These are phyloP conservation scores for Phytopythium vexans DNA, from an alignment of 352 stramenopile genomes.

Conservation along the genomic window DNA sequence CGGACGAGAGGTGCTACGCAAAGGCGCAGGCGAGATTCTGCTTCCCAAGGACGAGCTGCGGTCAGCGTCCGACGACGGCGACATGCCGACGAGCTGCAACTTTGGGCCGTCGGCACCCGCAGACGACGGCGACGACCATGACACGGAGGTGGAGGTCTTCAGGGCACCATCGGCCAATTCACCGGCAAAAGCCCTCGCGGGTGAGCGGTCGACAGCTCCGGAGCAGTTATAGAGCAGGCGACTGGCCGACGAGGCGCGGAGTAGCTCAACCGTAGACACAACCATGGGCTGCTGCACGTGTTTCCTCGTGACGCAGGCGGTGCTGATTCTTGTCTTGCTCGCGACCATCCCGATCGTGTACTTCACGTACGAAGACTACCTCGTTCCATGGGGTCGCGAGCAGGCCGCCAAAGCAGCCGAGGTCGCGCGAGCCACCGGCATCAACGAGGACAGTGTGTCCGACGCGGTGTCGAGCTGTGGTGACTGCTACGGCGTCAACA, in stretches of 20 bases:
- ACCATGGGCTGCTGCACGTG: constrained; percentile 16
- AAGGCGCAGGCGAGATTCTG: constrained; percentile 43
- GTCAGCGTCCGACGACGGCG: background rate
- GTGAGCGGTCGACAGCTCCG: too few species aligned
- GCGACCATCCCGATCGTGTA: constrained; percentile 32
- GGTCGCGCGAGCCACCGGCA: constrained; percentile 3
- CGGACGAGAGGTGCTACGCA: constrained; percentile 34
- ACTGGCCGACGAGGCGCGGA: background rate
- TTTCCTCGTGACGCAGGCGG: constrained; percentile 21
- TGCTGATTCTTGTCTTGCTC: constrained; percentile 23
- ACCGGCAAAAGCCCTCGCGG: too few species aligned
- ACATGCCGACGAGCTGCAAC: too few species aligned
- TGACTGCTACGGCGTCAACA: constrained; percentile 42
- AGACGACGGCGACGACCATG: background rate
- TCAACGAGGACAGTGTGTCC: background rate
- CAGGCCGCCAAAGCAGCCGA: constrained; percentile 11
- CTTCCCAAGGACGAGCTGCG: constrained; percentile 10
- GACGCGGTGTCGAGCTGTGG: constrained; percentile 17
- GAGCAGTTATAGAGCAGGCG: too few species aligned
- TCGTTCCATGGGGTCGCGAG: constrained; percentile 45
- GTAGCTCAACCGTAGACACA: background rate
- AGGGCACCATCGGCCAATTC: background rate
- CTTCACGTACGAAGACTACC: constrained; percentile 37
- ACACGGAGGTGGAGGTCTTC: constrained; percentile 4
- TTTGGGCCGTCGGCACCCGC: too few species aligned